Evolutionary conservation across 164 flowering plant species (phyloP).

Genomic region (Vitis riparia): DNA sequence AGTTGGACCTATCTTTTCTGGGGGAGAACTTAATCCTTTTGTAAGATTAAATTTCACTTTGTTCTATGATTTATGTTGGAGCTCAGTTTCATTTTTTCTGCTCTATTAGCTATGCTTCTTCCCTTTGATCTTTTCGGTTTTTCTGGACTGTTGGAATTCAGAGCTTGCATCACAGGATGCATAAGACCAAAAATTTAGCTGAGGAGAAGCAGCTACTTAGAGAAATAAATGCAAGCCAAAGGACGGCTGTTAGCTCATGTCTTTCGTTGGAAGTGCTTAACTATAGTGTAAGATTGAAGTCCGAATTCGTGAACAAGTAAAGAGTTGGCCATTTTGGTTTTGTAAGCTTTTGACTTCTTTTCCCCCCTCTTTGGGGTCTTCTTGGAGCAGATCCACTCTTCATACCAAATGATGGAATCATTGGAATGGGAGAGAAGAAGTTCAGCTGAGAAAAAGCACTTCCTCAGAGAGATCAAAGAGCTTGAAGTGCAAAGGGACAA

Average conservation of each 20-base stretch:
- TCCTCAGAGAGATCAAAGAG: neutral
- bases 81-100: too few relatives aligned
- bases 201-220: constrained; percentile 7
- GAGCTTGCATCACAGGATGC: constrained; percentile 7
- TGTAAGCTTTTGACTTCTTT: too few relatives aligned
- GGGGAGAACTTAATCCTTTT: neutral
- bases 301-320: too few relatives aligned
- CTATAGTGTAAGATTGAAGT: too few relatives aligned
- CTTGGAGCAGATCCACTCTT: too few relatives aligned
- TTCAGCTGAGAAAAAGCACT: neutral
- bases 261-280: too few relatives aligned
- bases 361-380: too few relatives aligned
- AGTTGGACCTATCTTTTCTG: neutral
- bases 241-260: neutral
- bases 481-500: constrained; percentile 3
- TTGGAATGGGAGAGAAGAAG: neutral
- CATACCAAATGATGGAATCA: too few relatives aligned
- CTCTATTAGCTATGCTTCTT: neutral
- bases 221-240: constrained; percentile 1
- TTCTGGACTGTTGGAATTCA: neutral
- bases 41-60: neutral
- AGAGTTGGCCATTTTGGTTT: too few relatives aligned
- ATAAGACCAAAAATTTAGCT: constrained; percentile 4
- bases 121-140: neutral
- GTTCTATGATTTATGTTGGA: neutral